Base-by-base conservation (phyloP, 2,329 filamentous ascomycete species). In the Aspergillus ruber region DNA sequence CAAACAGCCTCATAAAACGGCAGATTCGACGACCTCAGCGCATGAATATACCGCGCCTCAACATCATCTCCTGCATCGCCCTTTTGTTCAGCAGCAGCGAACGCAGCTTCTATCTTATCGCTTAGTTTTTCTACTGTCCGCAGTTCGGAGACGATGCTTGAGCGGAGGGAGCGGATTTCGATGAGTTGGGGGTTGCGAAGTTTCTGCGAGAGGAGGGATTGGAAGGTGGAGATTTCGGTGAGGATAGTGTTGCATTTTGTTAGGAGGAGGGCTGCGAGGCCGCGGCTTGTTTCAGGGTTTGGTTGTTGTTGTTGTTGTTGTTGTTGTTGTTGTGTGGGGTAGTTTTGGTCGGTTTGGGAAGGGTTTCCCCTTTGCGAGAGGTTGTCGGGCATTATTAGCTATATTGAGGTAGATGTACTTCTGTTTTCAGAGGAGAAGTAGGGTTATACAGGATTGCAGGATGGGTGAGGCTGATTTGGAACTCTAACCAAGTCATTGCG, bases 1-100 rank as follows among this genome's bases (percentile, higher is more conserved):
- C 84, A 87, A 2, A 86, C 73, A 5, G 79, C 74, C 53, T 81
- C 76, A 46, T 82, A 80, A 58, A 85, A 86, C 0, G 80, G 76
- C 9, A 86, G 59, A 64, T 88, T 88, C 1, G 81, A 84, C 6
- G 81, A 84, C 43, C 78, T 74, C 41, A 85, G 69, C 23, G 78
- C 75, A 59, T 85, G 80, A n/a, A 73, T 61, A 13, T 71, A 60
- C 46, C 69, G 66, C 48, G 56, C 55, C 45, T 66, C 62, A 6
- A 55, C 44, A 23, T 61, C 59, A 2, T 49, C 23, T 43, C 46
- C 43, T 62, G 65, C 47, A 52, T 48, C 49, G 3, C 53, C 51
- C 40, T 56, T 58, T 8, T 46, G 51, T 10, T 50, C 47, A 29
- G 47, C 35, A n/a, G 42, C 49, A 38, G 55, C 54, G 35, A 18